Evolutionary conservation across 495 filamentous ascomycete species (phyloP), one percentile per base, ranked within the genome.

Genomic region (Astrothelium macrocarpum): DNA sequence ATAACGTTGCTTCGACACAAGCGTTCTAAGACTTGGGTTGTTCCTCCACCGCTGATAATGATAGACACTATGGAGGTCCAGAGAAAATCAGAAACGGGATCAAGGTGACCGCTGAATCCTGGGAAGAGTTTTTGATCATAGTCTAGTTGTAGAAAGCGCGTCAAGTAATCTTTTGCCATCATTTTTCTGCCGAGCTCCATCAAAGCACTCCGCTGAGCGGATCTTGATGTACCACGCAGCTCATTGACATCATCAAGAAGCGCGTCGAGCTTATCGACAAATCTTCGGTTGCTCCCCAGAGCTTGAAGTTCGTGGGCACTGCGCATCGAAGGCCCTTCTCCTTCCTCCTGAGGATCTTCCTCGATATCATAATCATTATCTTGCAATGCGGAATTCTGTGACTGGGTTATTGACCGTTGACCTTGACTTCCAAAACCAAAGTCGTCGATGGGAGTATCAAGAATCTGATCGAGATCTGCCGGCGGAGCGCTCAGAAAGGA

Each of bases 251-350:
- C 89, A 63, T 95, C 90, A 64, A 96, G 80, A 11, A 95, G 78
- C 59, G 90, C 85, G 68, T 93, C 89, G 60, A 95, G 80, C 59
- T 91, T 88, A 67, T 90, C 85, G 7, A 86, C 75, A 63, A 95
- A 91, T 23, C 91, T 87, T 59, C 85, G 86, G 72, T 92, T 95
- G 26, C 86, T 85, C 9, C 94, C 94, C 43, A 90, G 86, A 66
- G 90, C 88, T 65, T 91, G 82, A 49, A 98, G 79, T 72, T 98
- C 94, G 70, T 97, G 91, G 36, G 97, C 88, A 66, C 86, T 94
- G 59, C 87, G 84, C 63, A 96, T 86, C 12, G 53, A 67, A 59
- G 82, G 77, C 16, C 79, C 81, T 49, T 79, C 77, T 29, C 80
- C 81, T 31, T 79, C 71, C 32, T 74, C 75, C n/a, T n/a, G n/a